phyloP scores from a whole-genome alignment of 331 rosid genomes.

The Rosa hybrid region DNA sequence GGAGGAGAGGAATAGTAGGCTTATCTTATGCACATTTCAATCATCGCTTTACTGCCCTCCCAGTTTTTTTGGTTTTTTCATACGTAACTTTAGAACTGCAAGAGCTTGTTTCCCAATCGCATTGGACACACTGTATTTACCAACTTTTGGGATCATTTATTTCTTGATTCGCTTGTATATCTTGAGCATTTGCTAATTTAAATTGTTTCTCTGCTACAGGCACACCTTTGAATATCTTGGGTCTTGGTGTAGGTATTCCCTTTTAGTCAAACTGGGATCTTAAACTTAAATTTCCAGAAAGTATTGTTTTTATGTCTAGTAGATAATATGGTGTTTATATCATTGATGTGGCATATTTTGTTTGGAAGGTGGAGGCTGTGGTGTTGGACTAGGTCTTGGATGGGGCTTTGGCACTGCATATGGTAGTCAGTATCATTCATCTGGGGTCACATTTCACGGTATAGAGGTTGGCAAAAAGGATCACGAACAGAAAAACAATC shows the following conservation, averaged over 20 bases:
- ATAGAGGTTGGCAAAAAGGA: slow-evolving; percentile 59
- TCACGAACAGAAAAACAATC: slow-evolving; percentile 36
- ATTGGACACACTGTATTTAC: background rate
- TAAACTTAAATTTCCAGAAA: background rate
- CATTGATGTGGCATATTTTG: slow-evolving; percentile 18
- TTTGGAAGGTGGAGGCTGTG: slow-evolving; percentile 95
- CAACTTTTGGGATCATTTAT: background rate
- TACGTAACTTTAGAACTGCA: background rate
- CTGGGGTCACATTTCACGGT: slow-evolving; percentile 69
- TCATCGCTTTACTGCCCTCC: background rate
- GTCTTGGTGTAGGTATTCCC: slow-evolving; percentile 81
- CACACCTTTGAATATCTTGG: slow-evolving; percentile 83
- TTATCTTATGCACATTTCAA: background rate
- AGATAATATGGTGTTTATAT: background rate
- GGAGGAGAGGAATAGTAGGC: background rate
- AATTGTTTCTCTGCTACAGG: slow-evolving; percentile 46
- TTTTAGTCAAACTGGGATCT: background rate
- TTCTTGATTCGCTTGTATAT: background rate
- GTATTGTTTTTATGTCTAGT: background rate
- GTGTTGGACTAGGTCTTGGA: slow-evolving; percentile 96
- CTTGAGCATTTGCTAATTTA: slow-evolving; percentile 7
- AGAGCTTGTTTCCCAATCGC: background rate
- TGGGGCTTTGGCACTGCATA: slow-evolving; percentile 97
- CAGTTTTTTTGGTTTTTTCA: background rate
- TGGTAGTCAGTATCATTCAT: slow-evolving; percentile 81